Base-by-base conservation (phyloP, 1,139 yeast genomes). In the Spencermartinsiella ligniputridi region DNA sequence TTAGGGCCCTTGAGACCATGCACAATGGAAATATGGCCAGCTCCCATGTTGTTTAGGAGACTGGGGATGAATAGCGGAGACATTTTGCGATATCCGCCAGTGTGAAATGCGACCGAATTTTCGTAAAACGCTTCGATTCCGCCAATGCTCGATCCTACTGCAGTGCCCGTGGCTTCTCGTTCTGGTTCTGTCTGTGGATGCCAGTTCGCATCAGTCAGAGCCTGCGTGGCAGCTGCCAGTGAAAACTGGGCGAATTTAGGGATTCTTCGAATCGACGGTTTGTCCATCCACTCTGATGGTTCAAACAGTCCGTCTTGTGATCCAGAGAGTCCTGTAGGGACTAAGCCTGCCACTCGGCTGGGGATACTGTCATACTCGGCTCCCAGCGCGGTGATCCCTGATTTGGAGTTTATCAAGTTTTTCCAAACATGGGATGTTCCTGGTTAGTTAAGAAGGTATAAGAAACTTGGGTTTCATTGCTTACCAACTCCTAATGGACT, bases 81-180 rank as follows among this genome's bases (percentile, higher is more conserved):
- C 1, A 89, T 81, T 54, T 79, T 81, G 46, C 81, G 76, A 58
- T 83, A 84, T 0, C 95, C 95, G 18, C 68, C 60, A 3, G 56
- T 53, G 19, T 65, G 57, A 52, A 78, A 82, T 3, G 66, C 70
- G 8, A 76, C 68, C 13, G 85, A 64, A 61, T 82, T 81, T 37
- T 76, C 79, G 57, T 78, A 83, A 0, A 79, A 67, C 52, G 90
- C 97, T 22, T 81, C 83, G 44, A 92, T 74, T 2, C 95, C 86
- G 0, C 97, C 98, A 45, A 92, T 87, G 0, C 97, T 96, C 2
- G 96, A 83, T 0, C 98, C 98, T 2, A 92, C 78, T 22, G 92
- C 83, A 4, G 88, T 92, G 1, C 97, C 97, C 5, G 64, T 65
- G 39, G 72, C 73, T 2, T 69, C 61, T 24, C 56, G 59, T 12